Evolutionary conservation across 768 basidiomycete genomes (phyloP), one percentile per base, ranked within the genome.

Genomic region (Gautieria morchelliformis): DNA sequence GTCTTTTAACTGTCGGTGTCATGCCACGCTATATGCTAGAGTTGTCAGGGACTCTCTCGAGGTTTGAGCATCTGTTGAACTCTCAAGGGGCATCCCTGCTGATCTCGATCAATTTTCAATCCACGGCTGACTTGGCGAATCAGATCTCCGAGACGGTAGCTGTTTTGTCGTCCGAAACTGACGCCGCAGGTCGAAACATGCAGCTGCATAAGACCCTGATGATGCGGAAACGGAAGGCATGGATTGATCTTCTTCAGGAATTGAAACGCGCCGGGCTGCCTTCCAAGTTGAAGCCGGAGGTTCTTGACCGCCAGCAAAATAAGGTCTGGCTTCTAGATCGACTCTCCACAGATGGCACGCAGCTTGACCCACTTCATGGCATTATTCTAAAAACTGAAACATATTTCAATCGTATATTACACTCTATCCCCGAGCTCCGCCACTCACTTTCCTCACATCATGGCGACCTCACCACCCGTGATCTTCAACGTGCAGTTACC

Each of bases 201-300:
- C 89, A 82, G 71, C 79, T 77, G 62, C 76, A 71, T 53, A 94
- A 93, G 67, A 81, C 83, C 20, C 70, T 97, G 10, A 74, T 88
- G 41, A 79, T 81, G 4, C 81, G 90, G 49, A 99, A 98, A 73
- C 76, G 88, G 60, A 90, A 89, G 65, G 93, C 93, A 0, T 92
- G 86, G 81, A 84, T 87, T 27, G 93, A 98, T 66, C 74, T 96
- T 19, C 73, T 96, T 60, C 95, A 93, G 69, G 92, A 93, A 65
- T 72, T 96, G 53, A 89, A 89, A 67, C 78, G 80, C 1, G 74
- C 80, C 19, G 96, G 96, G 19, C 76, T 97, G 53, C 74, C 90
- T 0, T 69, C 75, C 41, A 87, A 80, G 53, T 71, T 90, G 52
- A 88, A 85, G 65, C 79, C 89, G 1, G 86, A 88, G 22, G 66